Evolutionary conservation across 768 basidiomycete species (phyloP), one percentile per base, ranked within the genome.

Genomic region (Boletus sp.): DNA sequence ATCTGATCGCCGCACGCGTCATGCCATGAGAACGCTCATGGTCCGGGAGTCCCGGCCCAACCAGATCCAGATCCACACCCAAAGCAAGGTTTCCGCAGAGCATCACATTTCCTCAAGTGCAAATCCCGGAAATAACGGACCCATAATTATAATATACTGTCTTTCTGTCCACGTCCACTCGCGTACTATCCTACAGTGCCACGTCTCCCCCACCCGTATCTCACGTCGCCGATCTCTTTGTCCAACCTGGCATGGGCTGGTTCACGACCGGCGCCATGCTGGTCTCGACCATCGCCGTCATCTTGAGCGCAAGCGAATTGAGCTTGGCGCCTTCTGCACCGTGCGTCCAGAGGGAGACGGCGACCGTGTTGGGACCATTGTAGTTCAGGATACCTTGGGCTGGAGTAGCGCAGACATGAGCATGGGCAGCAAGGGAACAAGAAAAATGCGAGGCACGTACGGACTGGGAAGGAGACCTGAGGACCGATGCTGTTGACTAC

Each of bases 341-440:
- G 10, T 69, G 67, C 17, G 79, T 78, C 80, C 80, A 81, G 7
- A 81, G 67, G 17, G 80, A 80, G 11, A 81, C 67, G 5, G 77
- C 79, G 8, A 82, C 68, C 4, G 80, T 80, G 57, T 82, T 81
- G 12, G 33, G 56, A 18, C 80, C 79, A 18, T 76, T 72, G 54
- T 81, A 80, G 47, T 81, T 76, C 42, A 82, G 54, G 53, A 82
- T 80, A 28, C 80, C 81, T 71, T 81, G 77, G 5, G 80, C 79
- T 79, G 52, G 12, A 15, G 3, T 18, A 33, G 11, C 35, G 17
- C 7, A n/a, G 8, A 39, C 72, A 20, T 61, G 15, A 67, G 53
- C n/a, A 35, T 12, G 40, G 20, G 10, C 24, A 5, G 17, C 17
- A 40, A 28, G 7, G 6, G 1, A 9, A 37, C 33, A 41, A 35